These are phyloP conservation scores for Kluyveromyces aestuarii DNA, from an alignment of 805 yeast species.

Conservation along the genomic window DNA sequence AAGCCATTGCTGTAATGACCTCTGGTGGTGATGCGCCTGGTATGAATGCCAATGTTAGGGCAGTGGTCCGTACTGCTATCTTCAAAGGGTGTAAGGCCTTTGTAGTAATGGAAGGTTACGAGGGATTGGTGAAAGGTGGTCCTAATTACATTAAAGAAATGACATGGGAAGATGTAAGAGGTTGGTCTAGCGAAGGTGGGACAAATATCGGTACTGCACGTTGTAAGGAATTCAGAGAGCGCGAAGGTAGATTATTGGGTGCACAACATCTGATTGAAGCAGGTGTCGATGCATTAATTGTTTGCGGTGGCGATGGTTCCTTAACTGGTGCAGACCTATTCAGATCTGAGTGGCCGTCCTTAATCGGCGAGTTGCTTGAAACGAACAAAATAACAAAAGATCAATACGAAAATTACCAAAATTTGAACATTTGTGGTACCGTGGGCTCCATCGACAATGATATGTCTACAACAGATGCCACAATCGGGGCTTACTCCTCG, in stretches of 20 bases:
- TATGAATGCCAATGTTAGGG: slow-evolving; percentile 69
- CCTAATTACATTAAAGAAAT: slow-evolving; percentile 43
- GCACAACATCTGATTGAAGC: slow-evolving; percentile 57
- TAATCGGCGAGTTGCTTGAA: slow-evolving; percentile 48
- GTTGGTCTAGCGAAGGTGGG: slow-evolving; percentile 64
- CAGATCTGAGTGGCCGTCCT: slow-evolving; percentile 69
- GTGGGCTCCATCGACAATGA: slow-evolving; percentile 83
- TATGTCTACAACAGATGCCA: slow-evolving; percentile 77
- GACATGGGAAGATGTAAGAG: slow-evolving; percentile 67
- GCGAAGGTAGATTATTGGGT: slow-evolving; percentile 55
- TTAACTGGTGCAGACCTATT: slow-evolving; percentile 75
- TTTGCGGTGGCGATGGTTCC: slow-evolving; percentile 81
- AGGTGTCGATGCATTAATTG: slow-evolving; percentile 71
- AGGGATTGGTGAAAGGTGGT: slow-evolving; percentile 64
- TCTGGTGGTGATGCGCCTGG: slow-evolving; percentile 82
- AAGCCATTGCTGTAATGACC: slow-evolving; percentile 67
- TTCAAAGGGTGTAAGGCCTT: slow-evolving; percentile 55
- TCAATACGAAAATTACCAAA: slow-evolving; percentile 40
- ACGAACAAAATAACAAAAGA: slow-evolving; percentile 37
- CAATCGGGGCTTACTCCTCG: slow-evolving; percentile 76
- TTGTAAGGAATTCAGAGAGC: slow-evolving; percentile 55
- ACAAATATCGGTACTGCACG: slow-evolving; percentile 75
- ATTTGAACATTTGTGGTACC: slow-evolving; percentile 61
- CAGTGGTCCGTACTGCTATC: slow-evolving; percentile 62
- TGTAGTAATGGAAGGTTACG: slow-evolving; percentile 67